Evolutionary conservation across 192 early-diverging fungal genomes (phyloP).

Genomic region (Podila minutissima): DNA sequence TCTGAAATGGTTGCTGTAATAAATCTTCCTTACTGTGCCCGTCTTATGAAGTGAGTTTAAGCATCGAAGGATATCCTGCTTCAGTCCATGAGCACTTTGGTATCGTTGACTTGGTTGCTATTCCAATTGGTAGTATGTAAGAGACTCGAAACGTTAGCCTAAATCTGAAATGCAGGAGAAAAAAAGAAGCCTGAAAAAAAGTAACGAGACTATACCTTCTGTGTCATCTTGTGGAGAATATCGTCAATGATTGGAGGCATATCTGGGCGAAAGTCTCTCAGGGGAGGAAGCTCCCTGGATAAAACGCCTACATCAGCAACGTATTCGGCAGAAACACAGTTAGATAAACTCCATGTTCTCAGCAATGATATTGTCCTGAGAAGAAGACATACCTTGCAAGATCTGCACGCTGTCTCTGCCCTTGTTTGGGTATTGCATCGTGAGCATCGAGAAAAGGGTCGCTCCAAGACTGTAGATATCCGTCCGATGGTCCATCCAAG

Average conservation of each 20-base stretch:
- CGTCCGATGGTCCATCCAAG: slow-evolving; percentile 51
- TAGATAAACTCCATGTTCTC: not conserved
- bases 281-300: slow-evolving; percentile 35
- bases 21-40: slow-evolving; percentile 22
- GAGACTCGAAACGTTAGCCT: not conserved
- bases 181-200: not conserved
- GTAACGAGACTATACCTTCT: slow-evolving; percentile 17
- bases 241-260: slow-evolving; percentile 41
- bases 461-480: slow-evolving; percentile 44
- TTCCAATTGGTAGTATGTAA: not conserved
- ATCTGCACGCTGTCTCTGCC: slow-evolving; percentile 50
- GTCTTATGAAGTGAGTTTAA: slow-evolving; percentile 18
- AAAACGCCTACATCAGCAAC: slow-evolving; percentile 15
- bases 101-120: slow-evolving; percentile 51
- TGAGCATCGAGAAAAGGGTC: slow-evolving; percentile 35
- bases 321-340: not conserved
- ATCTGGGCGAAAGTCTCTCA: slow-evolving; percentile 28
- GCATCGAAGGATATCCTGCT: slow-evolving; percentile 42
- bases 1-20: not conserved
- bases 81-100: slow-evolving; percentile 41
- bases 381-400: slow-evolving; percentile 27
- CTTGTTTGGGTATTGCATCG: slow-evolving; percentile 43
- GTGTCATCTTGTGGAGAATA: slow-evolving; percentile 46
- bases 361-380: not conserved
- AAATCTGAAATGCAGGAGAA: not conserved